phyloP scores from a whole-genome alignment of 805 yeast species.

The Yarrowia osloensis region DNA sequence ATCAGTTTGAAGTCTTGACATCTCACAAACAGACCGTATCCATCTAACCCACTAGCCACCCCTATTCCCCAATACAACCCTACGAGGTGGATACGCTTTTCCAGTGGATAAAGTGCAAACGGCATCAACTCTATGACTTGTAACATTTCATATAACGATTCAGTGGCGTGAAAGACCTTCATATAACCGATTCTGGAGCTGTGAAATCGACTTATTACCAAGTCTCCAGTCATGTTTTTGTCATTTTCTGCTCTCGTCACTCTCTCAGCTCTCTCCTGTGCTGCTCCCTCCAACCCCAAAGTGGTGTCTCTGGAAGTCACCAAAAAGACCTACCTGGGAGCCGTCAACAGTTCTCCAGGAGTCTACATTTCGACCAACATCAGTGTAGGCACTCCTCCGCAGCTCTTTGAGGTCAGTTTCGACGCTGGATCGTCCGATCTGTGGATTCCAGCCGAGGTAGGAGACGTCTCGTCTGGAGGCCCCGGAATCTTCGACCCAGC shows the following conservation, averaged over 20 bases:
- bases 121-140: background rate
- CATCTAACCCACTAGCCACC: too few species aligned
- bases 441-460: background rate
- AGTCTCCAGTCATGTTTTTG: too few species aligned
- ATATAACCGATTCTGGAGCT: too few species aligned
- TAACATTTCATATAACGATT: background rate
- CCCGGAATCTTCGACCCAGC: background rate
- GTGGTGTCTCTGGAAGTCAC: background rate
- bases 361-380: background rate
- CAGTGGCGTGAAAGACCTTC: too few species aligned
- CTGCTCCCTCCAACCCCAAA: background rate
- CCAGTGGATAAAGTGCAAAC: background rate
- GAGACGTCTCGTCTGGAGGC: background rate
- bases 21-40: too few species aligned
- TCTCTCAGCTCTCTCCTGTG: background rate
- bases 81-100: background rate
- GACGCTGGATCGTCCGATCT: background rate
- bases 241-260: background rate
- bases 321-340: background rate
- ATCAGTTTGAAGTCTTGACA: too few species aligned
- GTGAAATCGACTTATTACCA: too few species aligned
- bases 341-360: background rate
- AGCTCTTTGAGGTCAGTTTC: background rate
- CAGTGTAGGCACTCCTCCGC: background rate
- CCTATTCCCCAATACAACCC: background rate